Conservation (phyloP, 2,329 filamentous ascomycete species). For the Talaromyces sp. region DNA sequence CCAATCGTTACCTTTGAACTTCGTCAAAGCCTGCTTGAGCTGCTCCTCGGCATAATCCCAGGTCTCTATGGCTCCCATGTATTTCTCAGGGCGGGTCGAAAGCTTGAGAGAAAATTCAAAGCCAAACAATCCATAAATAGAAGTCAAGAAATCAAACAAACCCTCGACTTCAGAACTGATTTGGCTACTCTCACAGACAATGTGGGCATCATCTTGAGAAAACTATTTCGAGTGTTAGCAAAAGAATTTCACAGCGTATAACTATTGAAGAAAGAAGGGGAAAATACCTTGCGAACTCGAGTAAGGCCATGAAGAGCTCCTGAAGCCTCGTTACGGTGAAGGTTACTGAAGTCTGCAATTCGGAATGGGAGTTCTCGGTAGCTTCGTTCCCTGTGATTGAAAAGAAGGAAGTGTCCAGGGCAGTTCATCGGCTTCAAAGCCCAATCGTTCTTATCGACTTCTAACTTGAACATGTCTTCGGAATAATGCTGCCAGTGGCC, state of each 20-base stretch:
- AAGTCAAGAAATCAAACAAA: slow-evolving; percentile 83
- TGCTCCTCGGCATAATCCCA: slow-evolving; percentile 88
- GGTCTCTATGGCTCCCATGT: slow-evolving; percentile 79
- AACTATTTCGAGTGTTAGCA: background rate
- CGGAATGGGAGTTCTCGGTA: slow-evolving; percentile 89
- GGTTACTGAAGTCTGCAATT: slow-evolving; percentile 91
- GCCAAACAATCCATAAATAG: slow-evolving; percentile 79
- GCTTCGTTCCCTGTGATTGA: slow-evolving; percentile 78
- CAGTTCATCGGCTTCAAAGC: slow-evolving; percentile 98
- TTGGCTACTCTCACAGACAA: slow-evolving; percentile 83
- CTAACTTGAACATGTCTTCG: slow-evolving; percentile 93
- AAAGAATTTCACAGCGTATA: too few species aligned
- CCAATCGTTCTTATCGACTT: slow-evolving; percentile 78
- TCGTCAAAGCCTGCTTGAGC: slow-evolving; percentile 75
- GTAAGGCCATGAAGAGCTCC: slow-evolving; percentile 90
- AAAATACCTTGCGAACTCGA: slow-evolving; percentile 68
- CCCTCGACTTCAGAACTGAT: slow-evolving; percentile 74
- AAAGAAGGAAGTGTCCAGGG: slow-evolving; percentile 89
- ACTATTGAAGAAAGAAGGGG: slow-evolving; percentile 61
- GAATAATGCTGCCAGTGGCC: slow-evolving; percentile 94
- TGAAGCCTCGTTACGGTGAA: slow-evolving; percentile 94
- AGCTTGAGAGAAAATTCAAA: slow-evolving; percentile 94
- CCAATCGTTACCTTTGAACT: slow-evolving; percentile 78
- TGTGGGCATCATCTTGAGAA: slow-evolving; percentile 78
- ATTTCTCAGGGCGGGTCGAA: slow-evolving; percentile 87